These are phyloP conservation scores for Cytospora chrysosperma DNA, from an alignment of 2,329 filamentous ascomycete genomes.

Conservation along the genomic window DNA sequence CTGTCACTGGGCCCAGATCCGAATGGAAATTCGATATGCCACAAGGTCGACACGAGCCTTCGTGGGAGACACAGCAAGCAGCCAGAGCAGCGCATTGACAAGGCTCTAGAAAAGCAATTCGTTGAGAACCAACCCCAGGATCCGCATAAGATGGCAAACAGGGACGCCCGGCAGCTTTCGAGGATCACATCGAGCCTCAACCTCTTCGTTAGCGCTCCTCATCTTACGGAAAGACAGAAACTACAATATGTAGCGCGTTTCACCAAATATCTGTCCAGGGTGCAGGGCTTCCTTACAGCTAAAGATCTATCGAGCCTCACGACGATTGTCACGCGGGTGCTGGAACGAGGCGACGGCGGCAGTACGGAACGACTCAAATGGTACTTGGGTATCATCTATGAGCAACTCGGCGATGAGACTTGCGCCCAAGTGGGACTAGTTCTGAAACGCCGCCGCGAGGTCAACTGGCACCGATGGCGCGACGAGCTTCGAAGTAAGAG, in stretches of 20 bases:
- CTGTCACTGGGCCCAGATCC: not conserved
- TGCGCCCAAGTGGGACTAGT: slow-evolving; percentile 27
- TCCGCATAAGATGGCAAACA: not conserved
- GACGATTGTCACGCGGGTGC: slow-evolving; percentile 35
- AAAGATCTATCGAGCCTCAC: slow-evolving; percentile 20
- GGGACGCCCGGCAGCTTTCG: not conserved
- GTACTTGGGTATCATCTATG: slow-evolving; percentile 35
- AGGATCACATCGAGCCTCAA: slow-evolving; percentile 16
- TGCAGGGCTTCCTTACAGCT: slow-evolving; percentile 34
- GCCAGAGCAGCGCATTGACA: not conserved
- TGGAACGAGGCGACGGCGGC: slow-evolving; percentile 35
- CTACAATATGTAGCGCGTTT: slow-evolving; percentile 36
- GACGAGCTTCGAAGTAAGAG: not conserved
- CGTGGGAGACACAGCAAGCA: not conserved
- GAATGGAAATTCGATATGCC: not conserved
- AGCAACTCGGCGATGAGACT: slow-evolving; percentile 28
- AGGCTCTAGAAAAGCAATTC: not conserved
- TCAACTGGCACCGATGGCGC: slow-evolving; percentile 12
- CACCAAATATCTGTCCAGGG: slow-evolving; percentile 31
- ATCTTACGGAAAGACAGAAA: slow-evolving; percentile 26
- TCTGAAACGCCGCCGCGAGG: slow-evolving; percentile 29
- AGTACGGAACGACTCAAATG: slow-evolving; percentile 37
- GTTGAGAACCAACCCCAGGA: not conserved
- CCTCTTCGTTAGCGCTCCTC: not conserved
- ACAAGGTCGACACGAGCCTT: slow-evolving; percentile 5